Conservation (phyloP, 225 moss, liverwort and hornwort genomes). For the Anthoceros angustus region DNA sequence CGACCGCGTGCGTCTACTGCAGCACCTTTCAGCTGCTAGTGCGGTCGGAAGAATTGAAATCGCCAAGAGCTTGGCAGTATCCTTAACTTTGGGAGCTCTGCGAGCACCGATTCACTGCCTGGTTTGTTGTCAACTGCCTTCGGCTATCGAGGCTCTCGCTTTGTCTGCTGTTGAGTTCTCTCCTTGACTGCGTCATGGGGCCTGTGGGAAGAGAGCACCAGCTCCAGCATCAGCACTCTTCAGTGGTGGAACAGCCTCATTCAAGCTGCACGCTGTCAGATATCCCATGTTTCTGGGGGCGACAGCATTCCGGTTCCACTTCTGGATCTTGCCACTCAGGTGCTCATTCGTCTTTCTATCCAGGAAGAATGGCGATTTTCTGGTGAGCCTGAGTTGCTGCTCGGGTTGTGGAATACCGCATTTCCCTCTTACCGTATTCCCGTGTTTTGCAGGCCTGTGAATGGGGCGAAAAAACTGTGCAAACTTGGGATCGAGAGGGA, state of each 20-base stretch:
- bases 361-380: background rate
- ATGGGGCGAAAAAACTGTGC: background rate
- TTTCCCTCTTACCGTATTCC: background rate
- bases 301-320: background rate
- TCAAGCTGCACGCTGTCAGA: background rate
- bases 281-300: background rate
- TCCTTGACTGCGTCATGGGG: background rate
- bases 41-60: background rate
- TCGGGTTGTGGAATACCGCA: background rate
- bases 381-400: background rate
- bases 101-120: no score
- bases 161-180: background rate
- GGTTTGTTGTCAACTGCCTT: background rate
- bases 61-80: background rate
- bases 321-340: slow-evolving; percentile 1
- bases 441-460: background rate
- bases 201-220: background rate
- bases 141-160: background rate
- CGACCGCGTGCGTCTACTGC: background rate
- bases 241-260: background rate
- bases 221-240: background rate
- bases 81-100: background rate
- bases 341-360: background rate
- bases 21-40: background rate
- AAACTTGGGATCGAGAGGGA: background rate